Evolutionary conservation across 2,329 filamentous ascomycete genomes (phyloP).

Genomic region (Cladorrhinum sp.): DNA sequence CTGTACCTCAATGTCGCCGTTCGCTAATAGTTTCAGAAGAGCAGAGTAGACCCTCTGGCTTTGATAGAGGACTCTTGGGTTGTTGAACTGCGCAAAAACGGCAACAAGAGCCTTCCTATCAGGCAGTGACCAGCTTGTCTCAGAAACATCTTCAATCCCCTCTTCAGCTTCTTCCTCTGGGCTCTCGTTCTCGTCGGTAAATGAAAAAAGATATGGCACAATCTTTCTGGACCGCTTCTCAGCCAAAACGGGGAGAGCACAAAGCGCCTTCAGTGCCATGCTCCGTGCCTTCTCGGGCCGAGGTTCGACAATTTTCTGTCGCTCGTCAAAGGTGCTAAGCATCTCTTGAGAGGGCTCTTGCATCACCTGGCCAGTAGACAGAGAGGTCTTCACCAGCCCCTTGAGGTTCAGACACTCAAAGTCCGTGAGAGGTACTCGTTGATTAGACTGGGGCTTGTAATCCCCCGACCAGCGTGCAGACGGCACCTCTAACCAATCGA

Average conservation of each 20-base stretch:
- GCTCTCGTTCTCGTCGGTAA: conserved; percentile 60
- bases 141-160: conserved; percentile 37
- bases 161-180: conserved; percentile 32
- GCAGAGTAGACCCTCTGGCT: conserved; percentile 72
- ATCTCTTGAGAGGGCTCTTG: conserved; percentile 57
- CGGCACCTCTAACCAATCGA: conserved; percentile 69
- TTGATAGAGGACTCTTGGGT: conserved; percentile 80
- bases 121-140: conserved; percentile 63
- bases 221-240: conserved; percentile 83
- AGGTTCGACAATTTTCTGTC: conserved; percentile 54
- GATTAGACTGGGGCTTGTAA: conserved; percentile 32
- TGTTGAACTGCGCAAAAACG: conserved; percentile 80
- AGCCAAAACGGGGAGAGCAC: conserved; percentile 69
- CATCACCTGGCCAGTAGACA: conserved; percentile 51
- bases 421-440: conserved; percentile 55
- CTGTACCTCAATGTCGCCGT: conserved; percentile 89
- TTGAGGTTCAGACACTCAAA: conserved; percentile 82
- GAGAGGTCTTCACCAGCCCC: conserved; percentile 52
- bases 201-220: conserved; percentile 81
- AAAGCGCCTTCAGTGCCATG: conserved; percentile 77
- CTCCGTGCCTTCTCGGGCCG: conserved; percentile 60
- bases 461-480: conserved; percentile 54
- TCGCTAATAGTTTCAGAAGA: conserved; percentile 72
- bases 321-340: conserved; percentile 60
- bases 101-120: conserved; percentile 82